phyloP scores from a whole-genome alignment of 495 filamentous ascomycete species.

The Podospora australis region DNA sequence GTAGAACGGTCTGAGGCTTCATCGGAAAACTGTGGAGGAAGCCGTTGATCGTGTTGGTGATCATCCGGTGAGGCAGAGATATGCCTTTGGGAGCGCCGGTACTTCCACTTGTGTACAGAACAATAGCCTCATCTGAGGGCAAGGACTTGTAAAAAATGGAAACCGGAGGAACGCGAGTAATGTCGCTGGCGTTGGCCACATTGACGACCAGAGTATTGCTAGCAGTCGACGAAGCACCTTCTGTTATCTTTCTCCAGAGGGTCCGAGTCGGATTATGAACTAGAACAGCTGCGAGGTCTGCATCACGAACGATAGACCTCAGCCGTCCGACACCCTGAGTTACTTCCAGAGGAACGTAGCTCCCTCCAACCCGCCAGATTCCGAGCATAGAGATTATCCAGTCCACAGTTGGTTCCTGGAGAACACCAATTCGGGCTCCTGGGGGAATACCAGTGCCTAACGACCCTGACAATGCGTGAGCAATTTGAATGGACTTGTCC shows the following conservation, averaged over 20 bases:
- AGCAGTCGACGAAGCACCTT: too few species aligned
- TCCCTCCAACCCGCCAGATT: constrained; percentile 32
- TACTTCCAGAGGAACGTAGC: constrained; percentile 41
- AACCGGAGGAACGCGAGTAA: background rate
- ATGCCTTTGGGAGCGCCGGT: constrained; percentile 8
- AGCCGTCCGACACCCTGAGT: constrained; percentile 29
- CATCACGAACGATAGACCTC: constrained; percentile 18
- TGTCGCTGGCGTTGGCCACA: background rate
- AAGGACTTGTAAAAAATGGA: background rate
- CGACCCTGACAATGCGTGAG: background rate
- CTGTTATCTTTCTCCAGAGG: constrained; percentile 5
- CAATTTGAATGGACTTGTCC: constrained; percentile 5
- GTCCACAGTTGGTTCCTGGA: constrained; percentile 22
- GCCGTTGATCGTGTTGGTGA: constrained; percentile 9
- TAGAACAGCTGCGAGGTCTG: constrained; percentile 18
- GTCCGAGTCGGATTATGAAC: constrained; percentile 6
- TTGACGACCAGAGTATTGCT: too few species aligned
- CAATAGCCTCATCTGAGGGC: constrained; percentile 5
- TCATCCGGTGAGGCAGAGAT: constrained; percentile 8
- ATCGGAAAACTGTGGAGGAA: constrained; percentile 9
- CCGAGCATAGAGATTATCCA: constrained; percentile 41
- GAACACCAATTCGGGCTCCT: constrained; percentile 14
- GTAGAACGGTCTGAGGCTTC: constrained; percentile 7
- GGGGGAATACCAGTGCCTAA: background rate
- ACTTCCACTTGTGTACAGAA: constrained; percentile 5